Evolutionary conservation across 306 rosid species (phyloP).

Genomic region (Lagenaria siceraria): DNA sequence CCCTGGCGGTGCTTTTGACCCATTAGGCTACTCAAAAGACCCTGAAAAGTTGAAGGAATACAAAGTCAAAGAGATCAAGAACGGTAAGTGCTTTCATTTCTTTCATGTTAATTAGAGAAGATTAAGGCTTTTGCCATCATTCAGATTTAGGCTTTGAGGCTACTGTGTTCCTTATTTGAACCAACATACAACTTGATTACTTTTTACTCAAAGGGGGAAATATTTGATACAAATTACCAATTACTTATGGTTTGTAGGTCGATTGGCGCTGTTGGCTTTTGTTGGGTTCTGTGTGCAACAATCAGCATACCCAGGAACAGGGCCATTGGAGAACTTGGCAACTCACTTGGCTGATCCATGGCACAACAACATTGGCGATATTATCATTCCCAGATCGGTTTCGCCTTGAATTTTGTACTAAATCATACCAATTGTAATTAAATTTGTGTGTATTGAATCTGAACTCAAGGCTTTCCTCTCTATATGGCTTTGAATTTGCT

Average conservation of each 20-base stretch:
- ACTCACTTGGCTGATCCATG: slow-evolving; percentile 99
- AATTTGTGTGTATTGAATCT: neutral
- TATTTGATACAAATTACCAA: neutral
- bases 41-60: slow-evolving; percentile 71
- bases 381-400: slow-evolving; percentile 49
- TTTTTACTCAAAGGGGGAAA: neutral
- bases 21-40: slow-evolving; percentile 97
- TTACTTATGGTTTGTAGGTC: slow-evolving; percentile 29
- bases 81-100: slow-evolving; percentile 31
- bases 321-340: slow-evolving; percentile 97
- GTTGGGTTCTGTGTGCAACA: slow-evolving; percentile 88
- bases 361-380: slow-evolving; percentile 95
- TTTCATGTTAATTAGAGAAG: neutral
- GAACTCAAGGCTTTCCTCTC: neutral
- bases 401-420: slow-evolving; percentile 14
- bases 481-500: neutral
- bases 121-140: neutral
- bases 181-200: neutral
- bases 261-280: slow-evolving; percentile 85
- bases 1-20: slow-evolving; percentile 98
- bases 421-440: slow-evolving; percentile 7
- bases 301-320: slow-evolving; percentile 96
- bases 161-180: too few relatives aligned
- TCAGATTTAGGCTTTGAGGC: too few relatives aligned
- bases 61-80: slow-evolving; percentile 87